phyloP scores from a whole-genome alignment of 495 filamentous ascomycete genomes.

The Tuber aestivum region DNA sequence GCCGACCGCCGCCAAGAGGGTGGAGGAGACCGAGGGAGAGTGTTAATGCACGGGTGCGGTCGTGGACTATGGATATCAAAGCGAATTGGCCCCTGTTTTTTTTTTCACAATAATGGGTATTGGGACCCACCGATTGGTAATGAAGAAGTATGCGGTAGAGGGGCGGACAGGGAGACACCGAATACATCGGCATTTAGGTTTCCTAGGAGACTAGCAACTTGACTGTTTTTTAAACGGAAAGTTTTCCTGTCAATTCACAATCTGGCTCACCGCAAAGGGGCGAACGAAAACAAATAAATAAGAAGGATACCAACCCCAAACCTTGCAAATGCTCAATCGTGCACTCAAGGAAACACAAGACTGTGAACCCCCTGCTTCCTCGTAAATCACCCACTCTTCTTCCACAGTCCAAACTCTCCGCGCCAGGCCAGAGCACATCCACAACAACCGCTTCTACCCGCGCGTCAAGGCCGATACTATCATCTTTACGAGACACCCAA shows the following conservation, averaged over 20 bases:
- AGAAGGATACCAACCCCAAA: conserved; percentile 18
- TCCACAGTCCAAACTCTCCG: conserved; percentile 24
- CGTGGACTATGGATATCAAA: conserved; percentile 22
- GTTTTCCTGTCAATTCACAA: conserved; percentile 15
- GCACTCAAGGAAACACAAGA: conserved; percentile 39
- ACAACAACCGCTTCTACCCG: conserved; percentile 27
- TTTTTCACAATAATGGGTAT: background rate
- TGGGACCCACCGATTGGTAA: conserved; percentile 29
- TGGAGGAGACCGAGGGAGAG: conserved; percentile 45
- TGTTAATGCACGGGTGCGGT: conserved; percentile 33
- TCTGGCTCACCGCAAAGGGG: background rate
- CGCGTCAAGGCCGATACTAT: conserved; percentile 29
- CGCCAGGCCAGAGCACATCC: conserved; percentile 32
- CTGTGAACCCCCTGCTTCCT: conserved; percentile 31
- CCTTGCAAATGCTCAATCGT: conserved; percentile 33
- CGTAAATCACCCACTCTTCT: conserved; percentile 28
- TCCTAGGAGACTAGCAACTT: conserved; percentile 29
- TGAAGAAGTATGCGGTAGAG: conserved; percentile 24
- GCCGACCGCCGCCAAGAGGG: conserved; percentile 46
- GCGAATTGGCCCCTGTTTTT: background rate
- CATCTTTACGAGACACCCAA: conserved; percentile 35
- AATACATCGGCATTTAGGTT: conserved; percentile 32
- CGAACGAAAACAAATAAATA: background rate
- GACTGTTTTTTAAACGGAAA: conserved; percentile 14
- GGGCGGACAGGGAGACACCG: conserved; percentile 27